Base-by-base conservation (phyloP, 163 green algal species). In the Smithsoniella earleae region DNA sequence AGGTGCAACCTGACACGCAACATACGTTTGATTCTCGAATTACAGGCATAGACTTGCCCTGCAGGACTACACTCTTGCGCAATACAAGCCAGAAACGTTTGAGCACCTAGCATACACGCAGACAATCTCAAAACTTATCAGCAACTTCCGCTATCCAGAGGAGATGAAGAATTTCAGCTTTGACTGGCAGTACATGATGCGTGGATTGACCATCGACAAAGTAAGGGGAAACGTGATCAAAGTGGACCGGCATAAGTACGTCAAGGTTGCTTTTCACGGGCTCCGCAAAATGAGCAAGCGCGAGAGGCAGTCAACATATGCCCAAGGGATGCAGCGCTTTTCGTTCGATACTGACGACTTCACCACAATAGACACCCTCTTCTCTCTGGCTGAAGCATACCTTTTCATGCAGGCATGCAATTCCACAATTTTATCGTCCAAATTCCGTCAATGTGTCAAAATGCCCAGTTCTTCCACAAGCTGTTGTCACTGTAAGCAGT, bases 181-280 rank as follows among this genome's bases (percentile, higher is more conserved):
- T 75, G 43, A 52, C 16, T 75, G n/a, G 81, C 77, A 82, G n/a
- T 97, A 96, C 86, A 97, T 99, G 93, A 88, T 91, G 43, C 84
- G 93, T 3, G 94, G 93, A 0, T 85, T 99, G 22, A 89, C 92
- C 31, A 95, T 99, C 13, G 93, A 98, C 83, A 97, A 97, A 86
- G 78, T 80, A 62, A 0, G 69, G 22, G 89, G 89, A 62, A 94
- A 93, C 76, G 82, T 96, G 2, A 76, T 98, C 37, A 97, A 97
- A 85, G 87, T 97, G 20, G 90, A 96, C 82, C 65, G 88, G 1
- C 91, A 97, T 87, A 95, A 94, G 77, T 98, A 97, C 76, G 92
- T 96, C 2, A 98, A 98, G 85, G 55, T 97, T 1, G 93, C 90
- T 0, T 96, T 94, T 78, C 94, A 99, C 75, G 94, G 94, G 31